Evolutionary conservation across 768 basidiomycete species (phyloP).

Genomic region (Pisolithus microcarpus): DNA sequence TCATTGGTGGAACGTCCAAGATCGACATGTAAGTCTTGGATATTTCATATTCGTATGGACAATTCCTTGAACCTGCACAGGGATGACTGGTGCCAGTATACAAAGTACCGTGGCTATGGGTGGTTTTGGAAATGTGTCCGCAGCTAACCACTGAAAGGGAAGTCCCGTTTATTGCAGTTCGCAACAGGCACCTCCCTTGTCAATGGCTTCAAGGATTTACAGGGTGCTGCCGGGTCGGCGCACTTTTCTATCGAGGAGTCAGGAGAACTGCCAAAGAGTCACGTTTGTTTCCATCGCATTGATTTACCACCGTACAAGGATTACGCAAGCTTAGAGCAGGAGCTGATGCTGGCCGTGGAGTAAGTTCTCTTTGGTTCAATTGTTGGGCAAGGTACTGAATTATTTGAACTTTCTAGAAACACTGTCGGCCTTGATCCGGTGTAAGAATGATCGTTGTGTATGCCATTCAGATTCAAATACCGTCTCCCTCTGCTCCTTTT

Average conservation of each 20-base stretch:
- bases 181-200: constrained; percentile 97
- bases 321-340: constrained; percentile 89
- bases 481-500: no score
- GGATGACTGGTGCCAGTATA: constrained; percentile 99
- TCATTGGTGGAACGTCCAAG: constrained; percentile 99
- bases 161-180: constrained; percentile 92
- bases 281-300: constrained; percentile 93
- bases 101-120: constrained; percentile 95
- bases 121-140: constrained; percentile 99
- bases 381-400: constrained; percentile 13
- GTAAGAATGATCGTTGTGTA: no score
- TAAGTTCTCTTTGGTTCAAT: constrained; percentile 38
- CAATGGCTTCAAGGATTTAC: constrained; percentile 97
- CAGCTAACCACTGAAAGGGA: constrained; percentile 96
- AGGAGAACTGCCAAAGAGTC: constrained; percentile 94
- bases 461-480: no score
- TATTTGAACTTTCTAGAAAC: constrained; percentile 45
- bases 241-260: constrained; percentile 99
- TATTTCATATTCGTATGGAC: background rate
- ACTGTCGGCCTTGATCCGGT: constrained; percentile 93
- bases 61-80: constrained; percentile 28
- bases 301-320: constrained; percentile 98
- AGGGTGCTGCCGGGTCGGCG: constrained; percentile 94
- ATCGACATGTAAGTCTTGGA: constrained; percentile 79
- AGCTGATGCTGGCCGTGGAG: constrained; percentile 92